Evolutionary conservation across 2,329 filamentous ascomycete genomes (phyloP).

Genomic region (Talaromyces sp.): DNA sequence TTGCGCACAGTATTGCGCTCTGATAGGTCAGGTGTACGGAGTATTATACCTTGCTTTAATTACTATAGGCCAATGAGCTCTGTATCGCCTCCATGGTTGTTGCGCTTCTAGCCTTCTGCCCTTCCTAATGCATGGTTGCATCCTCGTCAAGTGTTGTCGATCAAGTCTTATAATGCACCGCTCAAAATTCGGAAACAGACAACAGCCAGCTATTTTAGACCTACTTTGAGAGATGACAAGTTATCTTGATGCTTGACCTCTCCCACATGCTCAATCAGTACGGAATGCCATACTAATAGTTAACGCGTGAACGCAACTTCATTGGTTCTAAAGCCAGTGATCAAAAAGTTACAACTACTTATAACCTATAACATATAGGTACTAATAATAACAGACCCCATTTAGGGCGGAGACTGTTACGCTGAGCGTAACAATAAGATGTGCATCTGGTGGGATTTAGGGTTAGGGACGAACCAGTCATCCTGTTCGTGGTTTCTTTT

Average conservation of each 20-base stretch:
- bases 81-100: not conserved
- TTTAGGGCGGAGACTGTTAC: not conserved
- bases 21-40: not conserved
- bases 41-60: not conserved
- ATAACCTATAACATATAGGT: too few species aligned
- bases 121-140: not conserved
- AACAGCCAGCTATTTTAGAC: not conserved
- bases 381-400: not conserved
- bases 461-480: not conserved
- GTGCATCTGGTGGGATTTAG: not conserved
- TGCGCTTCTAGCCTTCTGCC: not conserved
- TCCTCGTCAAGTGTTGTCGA: not conserved
- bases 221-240: not conserved
- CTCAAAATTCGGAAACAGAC: not conserved
- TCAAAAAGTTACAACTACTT: too few species aligned
- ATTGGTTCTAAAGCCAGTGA: too few species aligned
- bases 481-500: not conserved
- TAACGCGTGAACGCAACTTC: too few species aligned
- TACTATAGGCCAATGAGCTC: not conserved
- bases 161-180: not conserved
- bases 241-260: not conserved
- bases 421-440: not conserved
- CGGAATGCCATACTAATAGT: not conserved
- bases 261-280: not conserved
- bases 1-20: not conserved